A percentile compares a stretch with the other conserved stretches of the same genome.
Conservation (phyloP, 495 filamentous ascomycete species). For the Aspergillus indologenus region DNA sequence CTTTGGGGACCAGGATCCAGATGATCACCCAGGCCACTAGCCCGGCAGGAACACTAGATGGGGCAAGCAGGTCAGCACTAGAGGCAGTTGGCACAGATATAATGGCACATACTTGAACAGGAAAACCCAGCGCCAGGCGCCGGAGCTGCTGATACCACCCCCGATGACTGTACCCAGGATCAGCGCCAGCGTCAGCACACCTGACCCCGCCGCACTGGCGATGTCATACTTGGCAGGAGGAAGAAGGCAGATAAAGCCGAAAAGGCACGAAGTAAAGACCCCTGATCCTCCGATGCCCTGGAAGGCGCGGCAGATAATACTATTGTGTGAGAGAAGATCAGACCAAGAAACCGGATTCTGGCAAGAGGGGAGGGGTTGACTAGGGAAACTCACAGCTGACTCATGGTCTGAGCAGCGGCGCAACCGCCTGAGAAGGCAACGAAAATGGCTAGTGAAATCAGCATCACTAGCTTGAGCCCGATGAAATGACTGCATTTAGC, state of each 20-base stretch:
- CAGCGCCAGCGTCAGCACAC: constrained; percentile 22
- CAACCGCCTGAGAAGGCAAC: constrained; percentile 54
- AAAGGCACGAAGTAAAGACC: constrained; percentile 52
- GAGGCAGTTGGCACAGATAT: not conserved
- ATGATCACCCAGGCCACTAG: constrained; percentile 8
- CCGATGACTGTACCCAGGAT: constrained; percentile 47
- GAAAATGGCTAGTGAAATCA: constrained; percentile 50
- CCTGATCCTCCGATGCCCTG: constrained; percentile 55
- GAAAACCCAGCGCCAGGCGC: constrained; percentile 32
- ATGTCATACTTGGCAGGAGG: constrained; percentile 26
- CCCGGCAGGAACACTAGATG: constrained; percentile 7
- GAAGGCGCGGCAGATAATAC: constrained; percentile 48
- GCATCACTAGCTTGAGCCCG: constrained; percentile 46
- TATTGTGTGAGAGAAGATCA: constrained; percentile 12
- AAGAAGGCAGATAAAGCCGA: constrained; percentile 49
- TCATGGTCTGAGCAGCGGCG: constrained; percentile 45
- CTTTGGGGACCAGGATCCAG: constrained; percentile 10
- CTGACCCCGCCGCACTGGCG: constrained; percentile 15
- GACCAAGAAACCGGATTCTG: not conserved
- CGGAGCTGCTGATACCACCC: constrained; percentile 36
- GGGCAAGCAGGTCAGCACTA: constrained; percentile 1
- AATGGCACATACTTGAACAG: constrained; percentile 9
- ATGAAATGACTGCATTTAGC: constrained; percentile 56
- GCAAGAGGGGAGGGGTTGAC: not conserved
- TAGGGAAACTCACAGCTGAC: constrained; percentile 44